A percentile compares a stretch with the other conserved stretches of the same genome.
These are phyloP conservation scores for Monilinia fructicola DNA, from an alignment of 2,329 filamentous ascomycete genomes.

Conservation along the genomic window DNA sequence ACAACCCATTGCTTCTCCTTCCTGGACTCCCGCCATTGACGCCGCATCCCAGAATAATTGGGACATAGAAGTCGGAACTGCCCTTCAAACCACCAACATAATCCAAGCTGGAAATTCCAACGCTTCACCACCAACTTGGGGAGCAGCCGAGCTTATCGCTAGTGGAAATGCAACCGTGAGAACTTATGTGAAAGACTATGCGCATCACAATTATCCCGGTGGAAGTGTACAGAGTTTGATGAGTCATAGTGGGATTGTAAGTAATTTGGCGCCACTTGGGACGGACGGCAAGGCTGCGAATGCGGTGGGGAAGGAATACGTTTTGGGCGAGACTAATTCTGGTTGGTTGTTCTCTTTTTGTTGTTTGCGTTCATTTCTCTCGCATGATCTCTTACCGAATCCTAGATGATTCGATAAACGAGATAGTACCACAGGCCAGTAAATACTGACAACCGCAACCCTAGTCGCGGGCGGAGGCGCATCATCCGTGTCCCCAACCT, in stretches of 20 bases:
- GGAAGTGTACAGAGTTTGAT: conserved; percentile 39
- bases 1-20: conserved; percentile 36
- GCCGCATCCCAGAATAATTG: conserved; percentile 36
- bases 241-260: conserved; percentile 35
- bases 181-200: conserved; percentile 36
- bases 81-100: conserved; percentile 28
- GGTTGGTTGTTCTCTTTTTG: conserved; percentile 39
- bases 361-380: not conserved
- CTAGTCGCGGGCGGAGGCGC: conserved; percentile 36
- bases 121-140: conserved; percentile 36
- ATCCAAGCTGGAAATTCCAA: conserved; percentile 38
- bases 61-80: conserved; percentile 32
- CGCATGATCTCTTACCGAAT: not conserved
- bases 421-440: not conserved
- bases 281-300: conserved; percentile 33
- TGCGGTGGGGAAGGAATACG: conserved; percentile 34
- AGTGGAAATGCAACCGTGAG: conserved; percentile 30
- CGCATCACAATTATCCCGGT: conserved; percentile 44
- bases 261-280: conserved; percentile 31
- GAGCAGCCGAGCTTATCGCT: conserved; percentile 35
- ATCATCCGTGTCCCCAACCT: conserved; percentile 33
- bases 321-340: conserved; percentile 40
- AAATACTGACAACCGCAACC: not conserved
- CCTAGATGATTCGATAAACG: not conserved
- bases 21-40: conserved; percentile 34